These are phyloP conservation scores for Epichloe scottii DNA, from an alignment of 2,329 filamentous ascomycete genomes.

Conservation along the genomic window DNA sequence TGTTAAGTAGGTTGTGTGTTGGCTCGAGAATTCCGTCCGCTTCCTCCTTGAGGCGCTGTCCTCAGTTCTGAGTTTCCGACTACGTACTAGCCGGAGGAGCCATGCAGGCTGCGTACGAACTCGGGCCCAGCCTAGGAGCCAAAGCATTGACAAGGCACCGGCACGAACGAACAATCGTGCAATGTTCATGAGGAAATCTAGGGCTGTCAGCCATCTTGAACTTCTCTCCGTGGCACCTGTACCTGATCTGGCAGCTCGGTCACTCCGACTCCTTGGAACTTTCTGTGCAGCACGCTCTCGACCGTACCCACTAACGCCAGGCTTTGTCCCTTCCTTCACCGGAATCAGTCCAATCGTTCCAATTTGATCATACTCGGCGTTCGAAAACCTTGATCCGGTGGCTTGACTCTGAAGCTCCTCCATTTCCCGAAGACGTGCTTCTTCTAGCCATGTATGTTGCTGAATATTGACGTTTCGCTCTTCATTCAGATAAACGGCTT, in stretches of 20 bases:
- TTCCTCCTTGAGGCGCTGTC: background rate
- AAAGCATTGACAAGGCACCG: slow-evolving; percentile 26
- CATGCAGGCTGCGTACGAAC: slow-evolving; percentile 29
- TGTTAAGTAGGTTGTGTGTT: slow-evolving; percentile 13
- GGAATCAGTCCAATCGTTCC: slow-evolving; percentile 44
- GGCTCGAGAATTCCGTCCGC: background rate
- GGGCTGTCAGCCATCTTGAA: slow-evolving; percentile 63
- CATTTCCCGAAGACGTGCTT: slow-evolving; percentile 68
- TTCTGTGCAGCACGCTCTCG: slow-evolving; percentile 57
- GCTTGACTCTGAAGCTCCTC: slow-evolving; percentile 45
- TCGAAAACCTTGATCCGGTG: slow-evolving; percentile 32
- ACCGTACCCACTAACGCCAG: slow-evolving; percentile 47
- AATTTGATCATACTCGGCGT: slow-evolving; percentile 37
- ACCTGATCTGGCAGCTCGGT: slow-evolving; percentile 43
- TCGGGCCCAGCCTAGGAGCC: slow-evolving; percentile 43
- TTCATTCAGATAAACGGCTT: slow-evolving; percentile 92
- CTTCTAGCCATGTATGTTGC: slow-evolving; percentile 80
- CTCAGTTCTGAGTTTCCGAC: slow-evolving; percentile 4
- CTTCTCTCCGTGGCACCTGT: slow-evolving; percentile 70
- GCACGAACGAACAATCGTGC: slow-evolving; percentile 28
- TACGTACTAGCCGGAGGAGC: slow-evolving; percentile 40
- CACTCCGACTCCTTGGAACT: slow-evolving; percentile 32
- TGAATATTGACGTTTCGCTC: slow-evolving; percentile 63
- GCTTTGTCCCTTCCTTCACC: slow-evolving; percentile 32
- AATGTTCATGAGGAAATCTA: slow-evolving; percentile 67